Conservation (phyloP, 768 basidiomycete species). For the Lanmaoa rubissima region DNA sequence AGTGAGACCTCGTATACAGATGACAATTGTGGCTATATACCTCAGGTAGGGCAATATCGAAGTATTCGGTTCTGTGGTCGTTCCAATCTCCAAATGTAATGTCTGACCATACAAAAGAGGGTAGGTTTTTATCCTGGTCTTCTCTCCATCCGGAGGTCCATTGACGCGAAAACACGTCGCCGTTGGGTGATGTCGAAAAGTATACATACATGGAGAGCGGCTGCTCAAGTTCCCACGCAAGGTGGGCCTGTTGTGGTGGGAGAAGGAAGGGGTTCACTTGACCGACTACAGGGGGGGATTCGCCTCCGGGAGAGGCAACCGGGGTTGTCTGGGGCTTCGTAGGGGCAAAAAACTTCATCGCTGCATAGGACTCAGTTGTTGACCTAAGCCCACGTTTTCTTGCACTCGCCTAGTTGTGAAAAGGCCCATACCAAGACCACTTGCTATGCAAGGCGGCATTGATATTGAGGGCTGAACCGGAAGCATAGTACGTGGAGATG, state of each 20-base stretch:
- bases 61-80: slow-evolving; percentile 53
- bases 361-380: slow-evolving; percentile 29
- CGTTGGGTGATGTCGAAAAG: slow-evolving; percentile 63
- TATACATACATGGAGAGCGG: slow-evolving; percentile 70
- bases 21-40: slow-evolving; percentile 38
- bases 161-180: slow-evolving; percentile 56
- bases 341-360: slow-evolving; percentile 42
- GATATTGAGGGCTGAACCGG: slow-evolving; percentile 4
- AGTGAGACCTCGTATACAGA: slow-evolving; percentile 4
- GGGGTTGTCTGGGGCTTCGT: slow-evolving; percentile 35
- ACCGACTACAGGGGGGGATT: slow-evolving; percentile 10
- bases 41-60: slow-evolving; percentile 64
- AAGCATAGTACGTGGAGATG: slow-evolving; percentile 1
- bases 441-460: slow-evolving; percentile 48
- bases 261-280: slow-evolving; percentile 46
- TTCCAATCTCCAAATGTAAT: slow-evolving; percentile 77
- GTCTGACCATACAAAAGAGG: slow-evolving; percentile 74
- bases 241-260: slow-evolving; percentile 52
- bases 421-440: slow-evolving; percentile 62
- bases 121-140: slow-evolving; percentile 51
- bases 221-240: slow-evolving; percentile 61
- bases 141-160: slow-evolving; percentile 51
- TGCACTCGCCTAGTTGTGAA: slow-evolving; percentile 57
- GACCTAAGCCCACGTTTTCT: not conserved
- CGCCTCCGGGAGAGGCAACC: slow-evolving; percentile 23